Evolutionary conservation across 179 eudicot species (phyloP).

Genomic region (Spinacia oleracea): DNA sequence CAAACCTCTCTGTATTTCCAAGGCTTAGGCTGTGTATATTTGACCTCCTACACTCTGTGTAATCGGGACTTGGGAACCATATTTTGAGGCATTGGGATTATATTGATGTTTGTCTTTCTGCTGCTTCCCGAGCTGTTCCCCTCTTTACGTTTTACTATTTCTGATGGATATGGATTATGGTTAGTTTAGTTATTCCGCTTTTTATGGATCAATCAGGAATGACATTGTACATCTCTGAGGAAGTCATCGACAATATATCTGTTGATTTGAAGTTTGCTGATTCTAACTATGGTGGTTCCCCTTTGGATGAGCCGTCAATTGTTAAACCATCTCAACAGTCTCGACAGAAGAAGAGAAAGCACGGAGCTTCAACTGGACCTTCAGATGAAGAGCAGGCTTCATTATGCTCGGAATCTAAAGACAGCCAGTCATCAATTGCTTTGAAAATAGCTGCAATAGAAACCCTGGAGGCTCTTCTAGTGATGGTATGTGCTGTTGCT

Average conservation of each 20-base stretch:
- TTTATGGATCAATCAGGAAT: constrained; percentile 50
- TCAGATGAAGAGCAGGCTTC: constrained; percentile 40
- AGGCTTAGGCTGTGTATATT: neutral
- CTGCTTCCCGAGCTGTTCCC: neutral
- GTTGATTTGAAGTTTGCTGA: constrained; percentile 50
- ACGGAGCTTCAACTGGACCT: constrained; percentile 32
- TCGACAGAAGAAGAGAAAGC: constrained; percentile 68
- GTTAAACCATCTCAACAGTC: constrained; percentile 35
- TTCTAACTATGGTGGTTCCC: constrained; percentile 29
- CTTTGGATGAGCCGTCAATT: constrained; percentile 30
- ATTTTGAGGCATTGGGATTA: neutral
- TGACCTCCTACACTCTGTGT: neutral
- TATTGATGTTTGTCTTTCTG: neutral
- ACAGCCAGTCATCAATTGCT: constrained; percentile 39
- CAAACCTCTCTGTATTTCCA: neutral
- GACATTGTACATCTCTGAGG: constrained; percentile 55
- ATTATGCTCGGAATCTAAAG: constrained; percentile 36
- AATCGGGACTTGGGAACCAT: neutral
- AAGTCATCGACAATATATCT: constrained; percentile 47
- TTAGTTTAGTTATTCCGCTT: constrained; percentile 6
- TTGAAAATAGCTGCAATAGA: constrained; percentile 77
- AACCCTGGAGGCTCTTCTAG: constrained; percentile 74
- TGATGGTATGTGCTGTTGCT: constrained; percentile 59
- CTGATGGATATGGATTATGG: neutral
- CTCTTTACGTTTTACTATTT: neutral